A percentile compares a stretch with the other conserved stretches of the same genome.
Evolutionary conservation across 805 yeast species (phyloP).

Genomic region (Candida mattraensis): DNA sequence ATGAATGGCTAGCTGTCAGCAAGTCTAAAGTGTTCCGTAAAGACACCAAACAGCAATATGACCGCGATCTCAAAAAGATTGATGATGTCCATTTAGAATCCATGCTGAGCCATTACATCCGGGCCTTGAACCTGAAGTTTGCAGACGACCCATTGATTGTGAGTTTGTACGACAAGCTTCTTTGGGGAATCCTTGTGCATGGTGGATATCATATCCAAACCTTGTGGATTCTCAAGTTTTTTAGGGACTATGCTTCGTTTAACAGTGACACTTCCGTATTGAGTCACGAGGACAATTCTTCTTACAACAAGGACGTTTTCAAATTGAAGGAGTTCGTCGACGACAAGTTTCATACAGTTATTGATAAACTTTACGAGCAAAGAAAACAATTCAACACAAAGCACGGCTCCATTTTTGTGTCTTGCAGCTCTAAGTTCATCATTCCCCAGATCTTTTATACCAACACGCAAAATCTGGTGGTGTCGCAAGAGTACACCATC

Average conservation of each 20-base stretch:
- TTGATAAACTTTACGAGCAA: conserved; percentile 18
- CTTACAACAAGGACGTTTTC: conserved; percentile 14
- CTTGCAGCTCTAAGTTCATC: conserved; percentile 14
- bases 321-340: conserved; percentile 14
- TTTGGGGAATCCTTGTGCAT: conserved; percentile 42
- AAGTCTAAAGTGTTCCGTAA: conserved; percentile 6
- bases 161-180: conserved; percentile 37
- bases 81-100: conserved; percentile 28
- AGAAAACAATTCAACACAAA: conserved; percentile 14
- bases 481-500: conserved; percentile 14
- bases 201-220: conserved; percentile 45
- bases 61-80: conserved; percentile 8
- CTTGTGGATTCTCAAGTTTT: conserved; percentile 42
- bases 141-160: conserved; percentile 40
- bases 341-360: conserved; percentile 5
- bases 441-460: conserved; percentile 20
- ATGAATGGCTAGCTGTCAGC: conserved; percentile 17
- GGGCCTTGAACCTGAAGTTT: conserved; percentile 34
- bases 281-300: conserved; percentile 18
- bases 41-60: conserved; percentile 4
- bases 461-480: conserved; percentile 8
- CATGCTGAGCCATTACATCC: conserved; percentile 40
- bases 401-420: conserved; percentile 12
- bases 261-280: conserved; percentile 19
- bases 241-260: conserved; percentile 30